These are phyloP conservation scores for Tuber microsphaerosporum DNA, from an alignment of 495 filamentous ascomycete species.

Conservation along the genomic window DNA sequence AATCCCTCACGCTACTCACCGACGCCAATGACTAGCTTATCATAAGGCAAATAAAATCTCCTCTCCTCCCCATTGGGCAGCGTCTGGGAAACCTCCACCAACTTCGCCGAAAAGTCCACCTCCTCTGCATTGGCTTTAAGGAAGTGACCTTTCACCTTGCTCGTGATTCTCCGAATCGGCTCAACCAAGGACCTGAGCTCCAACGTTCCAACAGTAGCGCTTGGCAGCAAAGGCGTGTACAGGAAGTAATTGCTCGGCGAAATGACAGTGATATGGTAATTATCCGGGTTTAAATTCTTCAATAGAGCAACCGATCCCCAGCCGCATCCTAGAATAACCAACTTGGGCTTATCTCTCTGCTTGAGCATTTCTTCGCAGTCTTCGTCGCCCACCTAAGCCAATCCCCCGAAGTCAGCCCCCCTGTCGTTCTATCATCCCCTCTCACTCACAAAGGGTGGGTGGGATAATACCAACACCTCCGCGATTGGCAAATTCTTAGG, in stretches of 20 bases:
- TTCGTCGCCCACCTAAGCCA: constrained; percentile 62
- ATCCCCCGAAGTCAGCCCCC: neutral
- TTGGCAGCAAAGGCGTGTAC: constrained; percentile 96
- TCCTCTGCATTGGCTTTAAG: constrained; percentile 76
- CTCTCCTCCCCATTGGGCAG: constrained; percentile 62
- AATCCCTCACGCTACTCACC: constrained; percentile 48
- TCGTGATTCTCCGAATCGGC: constrained; percentile 77
- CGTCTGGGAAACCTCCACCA: constrained; percentile 75
- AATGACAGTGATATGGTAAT: constrained; percentile 91
- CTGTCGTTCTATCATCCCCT: neutral
- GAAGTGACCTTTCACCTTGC: constrained; percentile 75
- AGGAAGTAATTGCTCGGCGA: constrained; percentile 93
- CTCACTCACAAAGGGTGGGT: neutral
- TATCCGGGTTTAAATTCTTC: constrained; percentile 79
- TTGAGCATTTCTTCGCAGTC: constrained; percentile 60
- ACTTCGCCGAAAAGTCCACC: constrained; percentile 81
- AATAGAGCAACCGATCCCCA: constrained; percentile 92
- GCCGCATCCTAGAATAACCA: constrained; percentile 88
- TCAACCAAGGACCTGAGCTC: constrained; percentile 86
- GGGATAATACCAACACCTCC: constrained; percentile 53
- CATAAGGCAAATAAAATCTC: constrained; percentile 91
- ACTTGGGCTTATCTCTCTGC: constrained; percentile 74
- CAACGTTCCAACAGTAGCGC: constrained; percentile 90
- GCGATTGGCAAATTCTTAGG: constrained; percentile 95
- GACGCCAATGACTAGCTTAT: constrained; percentile 93